Evolutionary conservation across 2,329 filamentous ascomycete species (phyloP).

Genomic region (Diaporthe capsici): DNA sequence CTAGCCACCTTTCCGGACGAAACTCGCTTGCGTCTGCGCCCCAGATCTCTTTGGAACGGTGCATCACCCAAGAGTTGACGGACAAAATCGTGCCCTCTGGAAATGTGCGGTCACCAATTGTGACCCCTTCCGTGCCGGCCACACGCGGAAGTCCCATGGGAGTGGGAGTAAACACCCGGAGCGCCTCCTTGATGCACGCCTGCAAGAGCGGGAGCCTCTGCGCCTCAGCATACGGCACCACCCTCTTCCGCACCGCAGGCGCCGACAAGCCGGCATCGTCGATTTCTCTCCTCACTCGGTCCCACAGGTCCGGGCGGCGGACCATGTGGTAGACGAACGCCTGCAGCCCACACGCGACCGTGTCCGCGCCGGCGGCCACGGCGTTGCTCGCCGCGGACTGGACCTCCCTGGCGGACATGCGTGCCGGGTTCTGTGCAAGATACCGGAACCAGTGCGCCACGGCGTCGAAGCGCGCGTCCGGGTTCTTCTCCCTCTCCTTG

Average conservation of each 20-base stretch:
- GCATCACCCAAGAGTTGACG: slow-evolving; percentile 47
- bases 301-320: slow-evolving; percentile 43
- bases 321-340: slow-evolving; percentile 47
- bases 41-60: slow-evolving; percentile 47
- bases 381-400: slow-evolving; percentile 41
- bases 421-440: slow-evolving; percentile 41
- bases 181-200: slow-evolving; percentile 52
- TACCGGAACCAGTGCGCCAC: slow-evolving; percentile 47
- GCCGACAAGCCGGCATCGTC: slow-evolving; percentile 38
- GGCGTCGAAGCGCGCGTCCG: slow-evolving; percentile 45
- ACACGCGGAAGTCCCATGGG: slow-evolving; percentile 49
- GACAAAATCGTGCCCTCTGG: slow-evolving; percentile 48
- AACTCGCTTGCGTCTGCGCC: slow-evolving; percentile 45
- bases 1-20: slow-evolving; percentile 46
- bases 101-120: slow-evolving; percentile 47
- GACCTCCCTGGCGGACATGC: slow-evolving; percentile 45
- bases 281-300: slow-evolving; percentile 44
- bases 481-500: slow-evolving; percentile 40
- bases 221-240: slow-evolving; percentile 47
- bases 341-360: slow-evolving; percentile 45
- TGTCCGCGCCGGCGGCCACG: slow-evolving; percentile 45
- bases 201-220: slow-evolving; percentile 51
- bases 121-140: slow-evolving; percentile 46
- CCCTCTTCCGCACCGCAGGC: slow-evolving; percentile 13
- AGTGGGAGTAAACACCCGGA: slow-evolving; percentile 49